Base-by-base conservation (phyloP, 1,139 yeast species). In the Lodderomyces elongisporus region DNA sequence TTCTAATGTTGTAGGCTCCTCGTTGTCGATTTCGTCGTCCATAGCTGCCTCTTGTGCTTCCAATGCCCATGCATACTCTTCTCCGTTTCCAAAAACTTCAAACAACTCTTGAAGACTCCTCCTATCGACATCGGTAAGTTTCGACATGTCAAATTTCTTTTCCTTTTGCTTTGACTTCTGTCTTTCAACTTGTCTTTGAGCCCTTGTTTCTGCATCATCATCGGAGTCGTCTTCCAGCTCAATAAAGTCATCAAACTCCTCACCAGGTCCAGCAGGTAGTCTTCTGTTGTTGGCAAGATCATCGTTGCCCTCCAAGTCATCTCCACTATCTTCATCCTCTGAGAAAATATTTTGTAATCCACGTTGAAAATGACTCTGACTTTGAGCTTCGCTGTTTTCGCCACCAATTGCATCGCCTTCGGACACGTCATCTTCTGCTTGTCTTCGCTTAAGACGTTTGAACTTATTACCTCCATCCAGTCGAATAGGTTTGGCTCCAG, bases 41-140 rank as follows among this genome's bases (percentile, higher is more conserved):
- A 72, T 80, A 44, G 71, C 79, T 39, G 79, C 81, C 45, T 80
- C 85, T 59, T 87, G 95, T 22, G 88, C 89, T 49, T 87, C 96
- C 39, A 93, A 68, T 2, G 98, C 98, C 97, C 97, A 91, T 41
- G 87, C 96, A 58, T 91, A 91, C 54, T 89, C 97, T 41, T 82
- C 91, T 30, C 98, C 99, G 56, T 88, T 93, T 41, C 99, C 99
- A 54, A 91, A 91, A 7, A 91, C 89, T 56, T 91, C 98, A 51
- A 79, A 88, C 49, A 91, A 74, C 54, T 91, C 97, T 48, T 87
- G 94, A 44, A 89, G 75, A 55, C 88, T 85, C 52, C 91, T 98
- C 41, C 94, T 82, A 48, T 93, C 96, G 29, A 91, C 82, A 33
- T 80, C 87, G 1, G 85, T 76, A 32, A 83, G 68, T 43, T 81